Base-by-base conservation (phyloP, 108 stramenopile genomes). In the Nannochloropsis oceanica region DNA sequence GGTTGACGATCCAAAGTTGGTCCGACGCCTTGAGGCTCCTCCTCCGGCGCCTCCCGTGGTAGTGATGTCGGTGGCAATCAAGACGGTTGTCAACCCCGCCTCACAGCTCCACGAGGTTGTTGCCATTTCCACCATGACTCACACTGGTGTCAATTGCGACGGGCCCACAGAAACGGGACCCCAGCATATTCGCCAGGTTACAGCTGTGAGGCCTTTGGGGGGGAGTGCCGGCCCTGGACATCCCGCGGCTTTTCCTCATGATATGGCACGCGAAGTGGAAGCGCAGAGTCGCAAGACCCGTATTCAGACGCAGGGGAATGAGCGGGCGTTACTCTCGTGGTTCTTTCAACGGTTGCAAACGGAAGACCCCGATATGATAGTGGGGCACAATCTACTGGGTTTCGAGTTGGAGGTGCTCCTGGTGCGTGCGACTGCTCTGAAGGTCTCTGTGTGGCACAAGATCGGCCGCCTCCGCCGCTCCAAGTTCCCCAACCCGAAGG, bases 301-400 rank as follows among this genome's bases (percentile, higher is more conserved):
- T 80, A 92, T 98, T 50, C 87, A 92, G 82, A 89, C 86, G 79
- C 90, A 91, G 92, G 86, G 93, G 43, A 98, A 98, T 89, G 99
- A 99, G 89, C 92, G 97, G 8, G 95, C 95, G 11, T 91, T 99
- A 85, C 89, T 99, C 42, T 94, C 90, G 25, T 80, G 84, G 34
- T 86, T 90, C 79, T 90, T 90, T 86, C 82, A 82, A 83, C 81
- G 80, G 85, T 79, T 89, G 79, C 94, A 95, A 13, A 87, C 82
- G 42, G 96, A 96, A 93, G 99, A 99, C 90, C 99, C 99, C 14
- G 99, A 99, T 84, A 93, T 97, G 13, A 42, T 99, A 27, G 93
- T 96, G 3, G 97, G 95, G 9, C 99, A 99, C 94, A 97, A 98
- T 91, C 94, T 97, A 34, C 94, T 95, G 92, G 95, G 95, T n/a